A percentile compares a stretch with the other conserved stretches of the same genome.
These are phyloP conservation scores for Globisporangium cystogenes DNA, from an alignment of 352 stramenopile genomes.

Conservation along the genomic window DNA sequence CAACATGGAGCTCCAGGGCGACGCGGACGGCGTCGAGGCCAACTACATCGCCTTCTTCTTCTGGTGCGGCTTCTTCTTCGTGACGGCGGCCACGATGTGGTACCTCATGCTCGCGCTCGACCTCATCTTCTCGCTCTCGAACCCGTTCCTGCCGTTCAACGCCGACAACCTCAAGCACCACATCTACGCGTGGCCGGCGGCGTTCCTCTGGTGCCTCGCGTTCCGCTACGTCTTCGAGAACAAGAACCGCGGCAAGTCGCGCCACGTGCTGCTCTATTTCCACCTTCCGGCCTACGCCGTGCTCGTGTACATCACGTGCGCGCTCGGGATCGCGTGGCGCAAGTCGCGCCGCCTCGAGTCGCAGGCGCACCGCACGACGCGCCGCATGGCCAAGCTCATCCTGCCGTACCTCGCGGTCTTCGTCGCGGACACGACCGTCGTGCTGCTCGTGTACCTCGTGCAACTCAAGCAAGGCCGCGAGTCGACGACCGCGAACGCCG, in stretches of 20 bases:
- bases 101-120: conserved; percentile 83
- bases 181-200: conserved; percentile 67
- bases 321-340: conserved; percentile 58
- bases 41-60: conserved; percentile 73
- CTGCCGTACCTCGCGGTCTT: conserved; percentile 74
- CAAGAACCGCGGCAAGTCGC: conserved; percentile 15
- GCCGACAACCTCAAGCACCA: conserved; percentile 83
- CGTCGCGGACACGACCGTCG: conserved; percentile 34
- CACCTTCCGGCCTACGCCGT: conserved; percentile 63
- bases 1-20: conserved; percentile 40
- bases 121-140: conserved; percentile 84
- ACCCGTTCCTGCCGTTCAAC: conserved; percentile 85
- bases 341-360: conserved; percentile 69
- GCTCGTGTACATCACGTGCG: conserved; percentile 55
- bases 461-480: conserved; percentile 26
- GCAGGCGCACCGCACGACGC: conserved; percentile 70
- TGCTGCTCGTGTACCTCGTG: conserved; percentile 48
- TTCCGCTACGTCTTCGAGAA: conserved; percentile 61
- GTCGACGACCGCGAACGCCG: conserved; percentile 39
- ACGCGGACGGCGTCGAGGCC: conserved; percentile 19
- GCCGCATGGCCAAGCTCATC: conserved; percentile 82
- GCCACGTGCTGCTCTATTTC: conserved; percentile 62
- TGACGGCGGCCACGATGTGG: conserved; percentile 72
- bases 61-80: conserved; percentile 82
- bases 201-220: conserved; percentile 58